Percentiles rank a stretch among this genome's conserved stretches.
Evolutionary conservation across 305 asterid species (phyloP).

Genomic region (Fraxinus latifolia): DNA sequence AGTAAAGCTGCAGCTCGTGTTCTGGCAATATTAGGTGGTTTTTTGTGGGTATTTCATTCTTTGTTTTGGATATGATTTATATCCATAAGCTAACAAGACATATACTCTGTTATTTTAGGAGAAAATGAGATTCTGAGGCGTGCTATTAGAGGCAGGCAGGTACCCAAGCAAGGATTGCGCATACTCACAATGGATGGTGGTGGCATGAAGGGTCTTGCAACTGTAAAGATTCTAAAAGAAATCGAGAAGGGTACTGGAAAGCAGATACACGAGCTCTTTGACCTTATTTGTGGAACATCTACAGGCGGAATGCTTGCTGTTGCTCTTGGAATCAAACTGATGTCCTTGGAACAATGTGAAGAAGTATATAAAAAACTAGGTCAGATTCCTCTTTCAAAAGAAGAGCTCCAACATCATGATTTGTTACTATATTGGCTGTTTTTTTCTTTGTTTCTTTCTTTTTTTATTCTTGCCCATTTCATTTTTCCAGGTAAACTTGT

Average conservation of each 20-base stretch:
- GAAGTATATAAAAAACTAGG: slow-evolving; percentile 98
- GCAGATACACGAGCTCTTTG: slow-evolving; percentile 94
- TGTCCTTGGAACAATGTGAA: slow-evolving; percentile 95
- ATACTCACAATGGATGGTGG: slow-evolving; percentile 99
- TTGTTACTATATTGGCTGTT: slow-evolving; percentile 15
- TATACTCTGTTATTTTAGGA: slow-evolving; percentile 47
- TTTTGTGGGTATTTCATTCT: slow-evolving; percentile 12
- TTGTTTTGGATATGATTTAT: not conserved
- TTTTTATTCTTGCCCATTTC: slow-evolving; percentile 14
- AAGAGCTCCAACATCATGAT: slow-evolving; percentile 13
- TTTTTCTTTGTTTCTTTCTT: slow-evolving; percentile 19
- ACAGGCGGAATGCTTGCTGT: slow-evolving; percentile 99
- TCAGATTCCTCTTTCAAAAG: slow-evolving; percentile 33
- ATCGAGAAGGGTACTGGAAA: slow-evolving; percentile 95
- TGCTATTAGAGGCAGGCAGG: slow-evolving; percentile 77
- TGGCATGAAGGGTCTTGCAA: slow-evolving; percentile 99
- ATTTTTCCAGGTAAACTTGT: slow-evolving; percentile 79
- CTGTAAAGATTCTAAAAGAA: slow-evolving; percentile 85
- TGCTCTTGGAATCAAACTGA: slow-evolving; percentile 87
- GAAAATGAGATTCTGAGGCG: slow-evolving; percentile 96
- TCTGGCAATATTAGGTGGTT: slow-evolving; percentile 86
- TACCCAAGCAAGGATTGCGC: slow-evolving; percentile 88
- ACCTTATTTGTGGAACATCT: slow-evolving; percentile 99
- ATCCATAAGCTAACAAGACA: slow-evolving; percentile 18
- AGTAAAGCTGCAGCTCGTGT: slow-evolving; percentile 97